These are phyloP conservation scores for Yamadazyma endophytica DNA, from an alignment of 805 yeast genomes.

Conservation along the genomic window DNA sequence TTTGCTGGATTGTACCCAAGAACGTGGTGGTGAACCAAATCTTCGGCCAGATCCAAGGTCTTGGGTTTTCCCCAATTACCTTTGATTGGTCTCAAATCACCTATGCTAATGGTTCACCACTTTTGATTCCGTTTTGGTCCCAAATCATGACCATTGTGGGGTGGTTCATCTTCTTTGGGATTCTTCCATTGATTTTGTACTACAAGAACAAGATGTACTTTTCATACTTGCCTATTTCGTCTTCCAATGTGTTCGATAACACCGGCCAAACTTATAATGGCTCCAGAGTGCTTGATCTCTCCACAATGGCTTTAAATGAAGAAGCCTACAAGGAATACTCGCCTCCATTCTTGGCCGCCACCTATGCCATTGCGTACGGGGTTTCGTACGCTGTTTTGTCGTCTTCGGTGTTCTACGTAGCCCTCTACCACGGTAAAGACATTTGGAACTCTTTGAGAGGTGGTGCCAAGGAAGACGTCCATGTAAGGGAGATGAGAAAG, in stretches of 20 bases:
- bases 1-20: slow-evolving; percentile 63
- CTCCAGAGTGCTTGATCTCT: slow-evolving; percentile 38
- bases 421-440: slow-evolving; percentile 52
- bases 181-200: slow-evolving; percentile 54
- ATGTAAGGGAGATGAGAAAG: slow-evolving; percentile 48
- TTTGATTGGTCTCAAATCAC: slow-evolving; percentile 45
- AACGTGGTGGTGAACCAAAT: slow-evolving; percentile 59
- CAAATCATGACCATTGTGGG: slow-evolving; percentile 21
- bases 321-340: slow-evolving; percentile 54
- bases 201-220: slow-evolving; percentile 57
- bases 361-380: slow-evolving; percentile 61
- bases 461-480: slow-evolving; percentile 24
- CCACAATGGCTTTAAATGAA: slow-evolving; percentile 36
- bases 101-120: slow-evolving; percentile 55
- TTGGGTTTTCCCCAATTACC: slow-evolving; percentile 57
- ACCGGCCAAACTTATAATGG: slow-evolving; percentile 49
- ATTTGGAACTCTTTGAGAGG: slow-evolving; percentile 25
- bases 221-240: slow-evolving; percentile 52
- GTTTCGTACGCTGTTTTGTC: slow-evolving; percentile 51
- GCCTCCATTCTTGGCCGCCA: slow-evolving; percentile 57
- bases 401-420: too few relatives aligned
- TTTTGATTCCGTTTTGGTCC: slow-evolving; percentile 58
- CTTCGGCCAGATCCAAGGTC: slow-evolving; percentile 59
- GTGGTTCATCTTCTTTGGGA: slow-evolving; percentile 52
- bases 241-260: slow-evolving; percentile 47